These are phyloP conservation scores for Pleurostoma richardsiae DNA, from an alignment of 2,329 filamentous ascomycete genomes.

Conservation along the genomic window DNA sequence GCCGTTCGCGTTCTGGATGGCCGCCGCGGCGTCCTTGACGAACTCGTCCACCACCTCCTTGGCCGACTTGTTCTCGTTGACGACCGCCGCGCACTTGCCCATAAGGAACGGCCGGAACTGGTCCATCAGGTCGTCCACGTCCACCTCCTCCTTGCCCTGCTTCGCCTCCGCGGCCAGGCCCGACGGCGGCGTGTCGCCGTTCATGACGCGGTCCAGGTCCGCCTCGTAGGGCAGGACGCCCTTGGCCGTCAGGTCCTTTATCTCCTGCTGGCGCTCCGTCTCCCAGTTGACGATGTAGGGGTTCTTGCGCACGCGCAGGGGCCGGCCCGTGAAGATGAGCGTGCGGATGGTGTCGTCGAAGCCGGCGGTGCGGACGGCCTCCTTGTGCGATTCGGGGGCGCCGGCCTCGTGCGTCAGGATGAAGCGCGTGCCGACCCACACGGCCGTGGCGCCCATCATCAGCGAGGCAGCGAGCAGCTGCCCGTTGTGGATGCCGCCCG, in stretches of 20 bases:
- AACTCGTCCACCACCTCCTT: conserved; percentile 95
- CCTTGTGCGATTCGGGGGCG: conserved; percentile 89
- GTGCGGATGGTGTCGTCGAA: conserved; percentile 97
- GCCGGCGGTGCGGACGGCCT: conserved; percentile 83
- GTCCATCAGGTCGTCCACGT: conserved; percentile 84
- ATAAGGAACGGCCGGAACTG: conserved; percentile 89
- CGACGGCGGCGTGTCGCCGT: conserved; percentile 58
- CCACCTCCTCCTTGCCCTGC: conserved; percentile 55
- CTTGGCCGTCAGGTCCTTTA: conserved; percentile 85
- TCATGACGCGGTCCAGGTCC: conserved; percentile 78
- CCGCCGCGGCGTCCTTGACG: conserved; percentile 71
- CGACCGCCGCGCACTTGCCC: conserved; percentile 93
- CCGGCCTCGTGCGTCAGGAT: conserved; percentile 92
- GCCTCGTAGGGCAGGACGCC: conserved; percentile 91
- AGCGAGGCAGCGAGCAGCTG: conserved; percentile 84
- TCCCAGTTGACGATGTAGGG: conserved; percentile 96
- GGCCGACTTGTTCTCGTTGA: conserved; percentile 86
- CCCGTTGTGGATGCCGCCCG: conserved; percentile 91
- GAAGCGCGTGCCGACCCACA: conserved; percentile 97
- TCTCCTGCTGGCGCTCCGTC: conserved; percentile 81
- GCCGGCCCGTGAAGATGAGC: conserved; percentile 97
- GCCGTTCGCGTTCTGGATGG: conserved; percentile 63
- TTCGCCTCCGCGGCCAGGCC: conserved; percentile 63
- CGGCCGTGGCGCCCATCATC: conserved; percentile 85
- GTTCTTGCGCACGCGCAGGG: conserved; percentile 89